phyloP scores from a whole-genome alignment of 805 yeast species.

The Metschnikowia henanensis region DNA sequence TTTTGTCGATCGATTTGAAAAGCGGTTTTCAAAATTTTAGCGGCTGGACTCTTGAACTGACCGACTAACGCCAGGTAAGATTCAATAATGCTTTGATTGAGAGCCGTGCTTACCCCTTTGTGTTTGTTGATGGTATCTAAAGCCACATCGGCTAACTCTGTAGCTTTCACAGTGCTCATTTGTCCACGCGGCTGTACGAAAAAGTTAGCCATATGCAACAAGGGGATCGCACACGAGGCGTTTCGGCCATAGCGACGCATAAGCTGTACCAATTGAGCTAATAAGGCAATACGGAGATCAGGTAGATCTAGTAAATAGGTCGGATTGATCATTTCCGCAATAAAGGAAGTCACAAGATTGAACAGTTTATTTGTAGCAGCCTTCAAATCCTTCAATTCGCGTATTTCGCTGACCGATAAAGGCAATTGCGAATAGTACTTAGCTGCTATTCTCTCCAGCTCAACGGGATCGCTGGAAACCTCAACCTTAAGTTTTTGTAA shows the following conservation, averaged over 20 bases:
- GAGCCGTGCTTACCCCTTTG: conserved; percentile 32
- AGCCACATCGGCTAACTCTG: conserved; percentile 43
- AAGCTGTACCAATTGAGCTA: conserved; percentile 32
- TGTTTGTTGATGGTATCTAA: conserved; percentile 35
- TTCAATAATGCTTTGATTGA: conserved; percentile 41
- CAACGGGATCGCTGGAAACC: conserved; percentile 25
- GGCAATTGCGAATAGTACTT: conserved; percentile 34
- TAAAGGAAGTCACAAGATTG: conserved; percentile 38
- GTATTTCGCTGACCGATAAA: conserved; percentile 37
- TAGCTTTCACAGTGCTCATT: conserved; percentile 34
- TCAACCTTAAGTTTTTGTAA: conserved; percentile 37
- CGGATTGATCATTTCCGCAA: conserved; percentile 39
- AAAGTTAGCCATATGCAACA: conserved; percentile 39
- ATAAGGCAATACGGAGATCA: conserved; percentile 30
- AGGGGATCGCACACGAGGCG: conserved; percentile 38
- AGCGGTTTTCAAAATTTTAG: conserved; percentile 29
- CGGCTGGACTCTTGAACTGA: conserved; percentile 39
- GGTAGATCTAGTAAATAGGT: conserved; percentile 27
- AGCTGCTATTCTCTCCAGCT: conserved; percentile 22
- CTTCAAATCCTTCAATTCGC: conserved; percentile 25
- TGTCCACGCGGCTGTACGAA: conserved; percentile 28
- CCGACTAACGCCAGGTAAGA: conserved; percentile 44
- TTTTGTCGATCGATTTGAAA: conserved; percentile 7
- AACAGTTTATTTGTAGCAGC: conserved; percentile 27
- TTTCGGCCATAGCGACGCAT: conserved; percentile 42